Base-by-base conservation (phyloP, 2,329 filamentous ascomycete genomes). In the Karstenula rhodostoma region DNA sequence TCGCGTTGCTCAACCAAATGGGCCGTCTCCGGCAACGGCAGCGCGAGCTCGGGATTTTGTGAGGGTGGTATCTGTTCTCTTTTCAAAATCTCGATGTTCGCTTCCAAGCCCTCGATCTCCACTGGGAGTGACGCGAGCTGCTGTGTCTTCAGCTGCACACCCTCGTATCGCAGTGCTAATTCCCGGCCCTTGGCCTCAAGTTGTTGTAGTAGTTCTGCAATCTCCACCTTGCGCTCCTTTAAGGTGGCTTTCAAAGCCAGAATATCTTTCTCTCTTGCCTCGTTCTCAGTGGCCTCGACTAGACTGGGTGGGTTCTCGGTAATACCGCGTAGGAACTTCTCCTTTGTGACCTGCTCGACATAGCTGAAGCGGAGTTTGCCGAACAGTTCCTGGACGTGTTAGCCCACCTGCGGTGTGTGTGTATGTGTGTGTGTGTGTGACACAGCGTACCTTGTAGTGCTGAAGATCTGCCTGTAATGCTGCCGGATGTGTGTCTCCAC, bases 271-370 rank as follows among this genome's bases (percentile, higher is more conserved):
- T 78, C 77, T 58, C 76, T 74, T 43, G 69, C 71, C 3, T 73
- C 64, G 74, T 97, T 98, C 73, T 98, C 94, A 69, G 89, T 86
- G 46, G 89, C 87, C 43, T 90, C 90, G 59, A 96, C 91, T 48
- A 98, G 90, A 17, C 94, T 84, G 0, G 94, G 95, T 51, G 94
- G 93, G 64, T 97, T 92, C 64, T 92, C 93, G 17, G 96, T 93
- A 69, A 98, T 96, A 65, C 92, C 90, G 67, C 93, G 92, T 57
- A 99, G 89, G 78, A 97, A 98, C 73, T 97, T 96, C 78, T 99
- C 95, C 80, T 98, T 99, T 47, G 94, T 98, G 64, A 98, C 93
- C 82, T 98, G 95, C 80, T 99, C 95, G 69, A 97, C 91, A 79
- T 98, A 98, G 66, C 92, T 96, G 83, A 98, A 98, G 69, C 94